Percentiles rank a stretch among this genome's conserved stretches.
Conservation (phyloP, 2,329 filamentous ascomycete species). For the Gnomoniopsis smithogilvyi region DNA sequence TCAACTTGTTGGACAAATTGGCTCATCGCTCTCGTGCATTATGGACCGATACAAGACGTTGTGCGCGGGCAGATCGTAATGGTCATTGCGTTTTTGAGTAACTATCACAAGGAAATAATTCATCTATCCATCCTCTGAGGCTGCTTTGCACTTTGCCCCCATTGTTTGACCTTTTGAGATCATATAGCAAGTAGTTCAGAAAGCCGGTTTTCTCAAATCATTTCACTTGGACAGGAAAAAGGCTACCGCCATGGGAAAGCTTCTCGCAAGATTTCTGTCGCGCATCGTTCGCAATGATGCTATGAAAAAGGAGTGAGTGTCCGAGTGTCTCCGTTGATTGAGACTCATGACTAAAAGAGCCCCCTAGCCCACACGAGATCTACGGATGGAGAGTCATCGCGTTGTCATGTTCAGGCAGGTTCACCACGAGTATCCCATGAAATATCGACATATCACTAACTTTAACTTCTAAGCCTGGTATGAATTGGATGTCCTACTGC, state of each 20-base stretch:
- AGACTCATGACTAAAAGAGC: background rate
- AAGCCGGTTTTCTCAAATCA: background rate
- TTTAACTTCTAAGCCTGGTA: conserved; percentile 5
- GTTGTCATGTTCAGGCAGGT: conserved; percentile 53
- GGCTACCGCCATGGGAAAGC: conserved; percentile 34
- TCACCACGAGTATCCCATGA: background rate
- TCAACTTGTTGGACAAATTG: background rate
- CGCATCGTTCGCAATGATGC: conserved; percentile 66
- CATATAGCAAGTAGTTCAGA: background rate
- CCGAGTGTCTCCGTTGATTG: background rate
- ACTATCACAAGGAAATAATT: background rate
- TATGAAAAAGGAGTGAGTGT: conserved; percentile 54
- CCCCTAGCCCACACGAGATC: conserved; percentile 52
- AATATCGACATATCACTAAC: background rate
- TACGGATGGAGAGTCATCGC: conserved; percentile 68
- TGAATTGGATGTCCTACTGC: background rate
- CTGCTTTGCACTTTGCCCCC: background rate
- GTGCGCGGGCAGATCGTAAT: background rate
- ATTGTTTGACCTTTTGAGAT: background rate
- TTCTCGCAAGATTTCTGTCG: conserved; percentile 43
- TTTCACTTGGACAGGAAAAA: background rate
- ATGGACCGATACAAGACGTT: background rate
- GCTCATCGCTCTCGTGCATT: background rate
- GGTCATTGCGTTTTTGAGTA: background rate
- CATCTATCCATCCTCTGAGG: background rate